These are phyloP conservation scores for Aspergillus homomorphus DNA, from an alignment of 495 filamentous ascomycete species.

Conservation along the genomic window DNA sequence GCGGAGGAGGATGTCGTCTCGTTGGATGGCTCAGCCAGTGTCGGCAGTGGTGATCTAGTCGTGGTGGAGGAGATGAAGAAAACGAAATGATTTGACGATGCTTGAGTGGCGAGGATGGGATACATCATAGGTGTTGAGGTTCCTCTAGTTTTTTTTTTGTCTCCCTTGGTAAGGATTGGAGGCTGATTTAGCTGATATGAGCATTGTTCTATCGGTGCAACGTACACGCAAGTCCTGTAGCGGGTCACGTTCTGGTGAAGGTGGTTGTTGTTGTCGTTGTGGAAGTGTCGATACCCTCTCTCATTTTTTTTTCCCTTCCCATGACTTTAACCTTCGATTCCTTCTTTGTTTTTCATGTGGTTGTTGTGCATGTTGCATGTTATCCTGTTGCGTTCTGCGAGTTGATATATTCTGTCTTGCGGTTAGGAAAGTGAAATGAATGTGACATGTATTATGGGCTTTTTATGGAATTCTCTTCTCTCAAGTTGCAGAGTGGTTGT, in stretches of 20 bases:
- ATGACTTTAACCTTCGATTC: background rate
- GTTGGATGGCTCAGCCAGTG: slow-evolving; percentile 7
- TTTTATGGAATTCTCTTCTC: too few species aligned
- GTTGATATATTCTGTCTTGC: background rate
- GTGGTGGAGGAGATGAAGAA: slow-evolving; percentile 8
- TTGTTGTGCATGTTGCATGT: background rate
- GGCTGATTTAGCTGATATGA: background rate
- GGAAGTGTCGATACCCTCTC: background rate
- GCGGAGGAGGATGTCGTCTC: slow-evolving; percentile 13
- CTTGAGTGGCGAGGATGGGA: background rate
- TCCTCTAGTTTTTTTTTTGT: background rate
- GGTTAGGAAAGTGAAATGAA: too few species aligned
- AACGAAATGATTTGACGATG: background rate
- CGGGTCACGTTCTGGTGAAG: background rate
- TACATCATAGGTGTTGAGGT: background rate
- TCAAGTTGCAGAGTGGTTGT: too few species aligned
- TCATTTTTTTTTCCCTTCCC: background rate
- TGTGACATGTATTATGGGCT: too few species aligned
- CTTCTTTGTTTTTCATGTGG: too few species aligned
- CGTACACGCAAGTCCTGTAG: too few species aligned
- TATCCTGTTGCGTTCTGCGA: background rate
- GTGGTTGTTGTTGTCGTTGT: background rate
- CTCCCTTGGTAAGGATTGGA: background rate
- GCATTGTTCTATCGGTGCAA: too few species aligned
- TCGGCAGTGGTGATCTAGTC: background rate